phyloP scores from a whole-genome alignment of 306 rosid genomes.

The Ochetophila trinervis region DNA sequence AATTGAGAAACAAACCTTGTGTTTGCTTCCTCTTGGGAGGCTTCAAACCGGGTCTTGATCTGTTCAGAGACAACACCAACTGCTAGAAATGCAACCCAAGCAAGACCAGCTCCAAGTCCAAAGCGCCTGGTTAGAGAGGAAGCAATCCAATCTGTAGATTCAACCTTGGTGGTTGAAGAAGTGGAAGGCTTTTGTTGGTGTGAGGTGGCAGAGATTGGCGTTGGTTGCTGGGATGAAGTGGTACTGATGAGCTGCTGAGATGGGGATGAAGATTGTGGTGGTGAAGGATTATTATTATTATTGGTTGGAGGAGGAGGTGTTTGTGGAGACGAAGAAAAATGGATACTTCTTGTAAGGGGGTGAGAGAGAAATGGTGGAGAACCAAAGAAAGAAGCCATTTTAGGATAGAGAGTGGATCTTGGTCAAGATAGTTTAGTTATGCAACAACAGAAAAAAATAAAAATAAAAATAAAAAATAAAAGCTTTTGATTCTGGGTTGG shows the following conservation, averaged over 20 bases:
- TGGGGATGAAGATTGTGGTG: slow-evolving; percentile 40
- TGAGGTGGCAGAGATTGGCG: slow-evolving; percentile 33
- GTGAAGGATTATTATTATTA: slow-evolving; percentile 39
- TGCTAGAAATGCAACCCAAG: slow-evolving; percentile 87
- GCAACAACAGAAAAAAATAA: background rate
- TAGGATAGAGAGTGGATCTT: slow-evolving; percentile 13
- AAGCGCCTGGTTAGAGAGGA: slow-evolving; percentile 73
- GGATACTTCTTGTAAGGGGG: slow-evolving; percentile 57
- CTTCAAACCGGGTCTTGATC: slow-evolving; percentile 88
- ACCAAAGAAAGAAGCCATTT: slow-evolving; percentile 75
- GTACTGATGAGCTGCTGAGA: slow-evolving; percentile 38
- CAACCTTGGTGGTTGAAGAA: slow-evolving; percentile 33
- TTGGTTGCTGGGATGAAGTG: slow-evolving; percentile 41
- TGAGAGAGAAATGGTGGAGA: slow-evolving; percentile 65
- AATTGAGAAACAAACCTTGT: slow-evolving; percentile 48
- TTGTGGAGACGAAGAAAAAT: slow-evolving; percentile 56
- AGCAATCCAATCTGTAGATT: slow-evolving; percentile 91
- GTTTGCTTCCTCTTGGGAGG: slow-evolving; percentile 76
- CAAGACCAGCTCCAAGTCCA: slow-evolving; percentile 95
- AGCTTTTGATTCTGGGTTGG: slow-evolving; percentile 15
- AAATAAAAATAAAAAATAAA: background rate
- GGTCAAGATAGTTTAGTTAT: slow-evolving; percentile 17
- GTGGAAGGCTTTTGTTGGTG: slow-evolving; percentile 32
- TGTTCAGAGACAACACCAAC: slow-evolving; percentile 88
- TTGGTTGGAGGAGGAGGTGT: slow-evolving; percentile 48